phyloP scores from a whole-genome alignment of 2,329 filamentous ascomycete species.

The Pseudogymnoascus sp. region DNA sequence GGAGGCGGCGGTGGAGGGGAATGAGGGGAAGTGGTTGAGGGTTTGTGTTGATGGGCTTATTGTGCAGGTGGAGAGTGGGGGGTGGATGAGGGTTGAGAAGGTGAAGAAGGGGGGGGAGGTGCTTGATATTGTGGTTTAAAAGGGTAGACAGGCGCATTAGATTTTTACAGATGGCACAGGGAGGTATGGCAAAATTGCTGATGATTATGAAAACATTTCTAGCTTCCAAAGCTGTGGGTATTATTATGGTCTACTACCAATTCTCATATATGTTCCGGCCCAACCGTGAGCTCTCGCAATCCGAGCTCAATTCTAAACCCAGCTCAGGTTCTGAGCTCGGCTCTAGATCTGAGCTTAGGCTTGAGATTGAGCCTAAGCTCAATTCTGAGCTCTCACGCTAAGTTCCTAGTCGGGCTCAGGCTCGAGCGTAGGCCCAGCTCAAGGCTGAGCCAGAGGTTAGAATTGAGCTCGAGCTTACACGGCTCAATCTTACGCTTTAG shows the following conservation, averaged over 20 bases:
- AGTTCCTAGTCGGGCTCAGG: no score
- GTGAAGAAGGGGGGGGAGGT: constrained; percentile 30
- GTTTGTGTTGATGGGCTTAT: constrained; percentile 92
- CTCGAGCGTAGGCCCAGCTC: no score
- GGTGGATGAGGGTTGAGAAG: constrained; percentile 61
- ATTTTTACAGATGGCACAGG: constrained; percentile 3
- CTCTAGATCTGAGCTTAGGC: no score
- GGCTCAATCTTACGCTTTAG: no score
- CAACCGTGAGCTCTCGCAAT: no score
- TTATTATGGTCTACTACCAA: constrained; percentile 12
- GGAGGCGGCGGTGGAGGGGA: constrained; percentile 40
- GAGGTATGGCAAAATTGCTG: background rate
- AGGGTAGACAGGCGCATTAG: constrained; percentile 10
- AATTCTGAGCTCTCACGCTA: no score
- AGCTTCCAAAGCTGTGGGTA: constrained; percentile 3
- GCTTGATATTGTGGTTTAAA: constrained; percentile 20
- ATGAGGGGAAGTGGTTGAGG: constrained; percentile 66
- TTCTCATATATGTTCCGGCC: constrained; percentile 11
- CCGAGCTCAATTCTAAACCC: no score
- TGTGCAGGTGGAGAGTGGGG: constrained; percentile 62
- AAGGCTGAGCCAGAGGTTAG: no score
- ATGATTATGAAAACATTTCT: constrained; percentile 12
- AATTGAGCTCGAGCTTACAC: no score
- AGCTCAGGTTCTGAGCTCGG: no score
- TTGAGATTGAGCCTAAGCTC: no score